These are phyloP conservation scores for Aspergillus sp. DNA, from an alignment of 2,329 filamentous ascomycete genomes.

Conservation along the genomic window DNA sequence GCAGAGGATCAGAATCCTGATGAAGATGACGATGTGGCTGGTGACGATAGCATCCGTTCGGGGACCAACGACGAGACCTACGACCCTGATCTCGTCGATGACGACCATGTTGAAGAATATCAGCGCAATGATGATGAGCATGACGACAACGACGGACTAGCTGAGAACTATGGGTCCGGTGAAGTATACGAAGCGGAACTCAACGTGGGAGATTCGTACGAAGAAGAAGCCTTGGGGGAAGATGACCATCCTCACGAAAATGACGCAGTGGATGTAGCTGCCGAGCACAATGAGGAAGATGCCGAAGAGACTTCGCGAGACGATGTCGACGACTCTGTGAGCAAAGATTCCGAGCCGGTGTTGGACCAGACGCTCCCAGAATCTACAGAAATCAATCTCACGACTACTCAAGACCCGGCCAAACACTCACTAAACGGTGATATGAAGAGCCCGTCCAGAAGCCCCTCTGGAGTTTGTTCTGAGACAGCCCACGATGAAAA, in stretches of 20 bases:
- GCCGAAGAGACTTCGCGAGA: slow-evolving; percentile 10
- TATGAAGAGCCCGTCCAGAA: slow-evolving; percentile 31
- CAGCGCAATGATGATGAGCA: slow-evolving; percentile 14
- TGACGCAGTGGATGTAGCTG: slow-evolving; percentile 8
- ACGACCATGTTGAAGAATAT: slow-evolving; percentile 15
- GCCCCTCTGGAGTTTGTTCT: slow-evolving; percentile 15
- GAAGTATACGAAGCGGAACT: slow-evolving; percentile 9
- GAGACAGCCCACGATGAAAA: slow-evolving; percentile 15
- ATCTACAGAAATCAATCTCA: slow-evolving; percentile 10
- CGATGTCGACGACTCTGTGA: slow-evolving; percentile 9
- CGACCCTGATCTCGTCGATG: slow-evolving; percentile 3
- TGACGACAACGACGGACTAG: slow-evolving; percentile 9
- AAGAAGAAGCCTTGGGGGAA: slow-evolving; percentile 9
- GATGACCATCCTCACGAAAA: slow-evolving; percentile 11
- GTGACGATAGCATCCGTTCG: background rate
- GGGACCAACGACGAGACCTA: background rate
- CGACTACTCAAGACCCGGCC: slow-evolving; percentile 15
- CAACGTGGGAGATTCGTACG: slow-evolving; percentile 11
- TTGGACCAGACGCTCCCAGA: slow-evolving; percentile 13
- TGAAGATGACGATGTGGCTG: background rate
- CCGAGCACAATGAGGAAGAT: slow-evolving; percentile 11
- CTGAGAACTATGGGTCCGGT: slow-evolving; percentile 2
- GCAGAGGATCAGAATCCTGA: background rate
- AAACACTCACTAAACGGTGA: slow-evolving; percentile 25
- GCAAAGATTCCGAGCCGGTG: slow-evolving; percentile 20